Base-by-base conservation (phyloP, 1,284 basidiomycete genomes). In the Malassezia japonica region DNA sequence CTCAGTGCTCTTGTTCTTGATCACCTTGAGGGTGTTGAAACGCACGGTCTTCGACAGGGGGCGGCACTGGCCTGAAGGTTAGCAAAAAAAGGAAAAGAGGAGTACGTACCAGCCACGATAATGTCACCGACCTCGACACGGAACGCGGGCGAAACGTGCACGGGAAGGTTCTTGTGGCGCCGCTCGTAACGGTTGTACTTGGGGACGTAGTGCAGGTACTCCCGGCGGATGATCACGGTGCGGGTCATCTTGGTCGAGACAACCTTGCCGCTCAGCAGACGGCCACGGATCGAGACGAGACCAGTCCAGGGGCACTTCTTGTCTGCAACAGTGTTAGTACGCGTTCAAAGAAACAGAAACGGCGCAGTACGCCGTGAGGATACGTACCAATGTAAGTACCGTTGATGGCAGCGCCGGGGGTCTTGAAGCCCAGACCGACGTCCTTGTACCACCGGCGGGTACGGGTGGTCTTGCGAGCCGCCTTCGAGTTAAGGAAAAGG, bases 181-280 rank as follows among this genome's bases (percentile, higher is more conserved):
- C 73, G 73, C 67, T 76, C 75, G 74, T 76, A 76, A 61, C 75
- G 70, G 66, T 72, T 88, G 83, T 98, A 99, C 81, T 99, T 98
- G 69, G 91, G 88, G 74, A 98, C 83, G 78, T 87, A 98, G 80
- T 96, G 94, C 36, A 77, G 73, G 71, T 96, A 99, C 76, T 99
- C 94, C 74, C 94, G 82, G 64, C 94, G 91, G 79, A 98, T 90
- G 78, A 98, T 83, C 75, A 96, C 82, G 58, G 94, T 98, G 74
- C 94, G 88, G 76, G 85, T 94, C 94, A 99, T 98, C 82, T 99
- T 99, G 45, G 91, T 95, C 62, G 92, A 96, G 55, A 98, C 80
- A 64, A 98, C 91, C 75, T 86, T 86, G 76, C 94, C 94, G 55
- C 89, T 92, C 65, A 99, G 79, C 78, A 99, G 96, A 74, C 94